These are phyloP conservation scores for Aspergillus ustus DNA, from an alignment of 2,329 filamentous ascomycete species.

Conservation along the genomic window DNA sequence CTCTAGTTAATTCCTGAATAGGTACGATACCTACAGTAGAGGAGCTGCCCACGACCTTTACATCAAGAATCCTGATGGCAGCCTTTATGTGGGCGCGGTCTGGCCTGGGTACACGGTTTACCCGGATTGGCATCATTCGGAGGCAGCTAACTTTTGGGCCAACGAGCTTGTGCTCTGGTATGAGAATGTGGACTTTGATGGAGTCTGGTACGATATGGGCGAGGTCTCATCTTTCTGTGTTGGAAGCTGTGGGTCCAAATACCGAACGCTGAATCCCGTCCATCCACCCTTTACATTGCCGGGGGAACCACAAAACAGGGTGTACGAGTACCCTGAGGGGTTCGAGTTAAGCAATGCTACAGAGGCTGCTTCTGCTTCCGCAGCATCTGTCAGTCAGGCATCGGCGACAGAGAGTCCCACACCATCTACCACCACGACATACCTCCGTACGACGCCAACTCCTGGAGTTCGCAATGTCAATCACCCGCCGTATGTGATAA, in stretches of 20 bases:
- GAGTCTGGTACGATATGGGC: conserved; percentile 65
- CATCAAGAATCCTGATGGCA: conserved; percentile 60
- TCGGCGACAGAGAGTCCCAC: conserved; percentile 40
- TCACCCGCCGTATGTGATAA: conserved; percentile 75
- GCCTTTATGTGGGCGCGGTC: conserved; percentile 58
- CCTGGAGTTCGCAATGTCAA: conserved; percentile 70
- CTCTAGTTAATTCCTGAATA: conserved; percentile 31
- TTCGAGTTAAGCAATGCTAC: conserved; percentile 72
- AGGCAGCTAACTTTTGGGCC: conserved; percentile 64
- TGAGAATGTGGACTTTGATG: conserved; percentile 58
- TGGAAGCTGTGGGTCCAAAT: conserved; percentile 71
- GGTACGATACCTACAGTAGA: conserved; percentile 58
- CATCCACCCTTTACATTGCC: conserved; percentile 69
- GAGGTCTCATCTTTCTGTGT: conserved; percentile 69
- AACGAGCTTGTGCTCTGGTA: conserved; percentile 58
- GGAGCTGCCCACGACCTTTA: conserved; percentile 56
- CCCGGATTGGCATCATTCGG: conserved; percentile 64
- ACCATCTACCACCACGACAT: conserved; percentile 47
- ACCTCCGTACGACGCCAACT: conserved; percentile 64
- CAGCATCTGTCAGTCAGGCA: conserved; percentile 58
- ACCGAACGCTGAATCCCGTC: conserved; percentile 68
- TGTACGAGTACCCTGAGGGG: conserved; percentile 68
- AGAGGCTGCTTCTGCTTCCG: conserved; percentile 65
- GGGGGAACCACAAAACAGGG: conserved; percentile 64
- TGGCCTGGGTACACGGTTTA: conserved; percentile 67